These are phyloP conservation scores for Solanum appendiculatum DNA, from an alignment of 257 asterid species.

Conservation along the genomic window DNA sequence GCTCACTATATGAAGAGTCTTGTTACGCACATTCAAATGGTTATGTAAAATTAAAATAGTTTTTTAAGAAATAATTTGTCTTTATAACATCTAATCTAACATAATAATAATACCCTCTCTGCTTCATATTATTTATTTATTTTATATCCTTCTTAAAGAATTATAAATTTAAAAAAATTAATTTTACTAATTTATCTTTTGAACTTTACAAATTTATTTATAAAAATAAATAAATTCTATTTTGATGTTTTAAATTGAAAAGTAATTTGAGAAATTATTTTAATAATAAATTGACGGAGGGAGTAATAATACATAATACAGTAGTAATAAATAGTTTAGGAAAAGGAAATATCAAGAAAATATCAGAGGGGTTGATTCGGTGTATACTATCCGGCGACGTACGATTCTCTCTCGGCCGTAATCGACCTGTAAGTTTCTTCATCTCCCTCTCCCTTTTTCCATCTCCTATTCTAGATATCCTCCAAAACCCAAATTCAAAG, in stretches of 20 bases:
- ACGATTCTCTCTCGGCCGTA: neutral
- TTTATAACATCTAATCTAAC: neutral
- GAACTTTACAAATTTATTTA: neutral
- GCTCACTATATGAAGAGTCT: neutral
- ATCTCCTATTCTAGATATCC: neutral
- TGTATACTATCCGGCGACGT: neutral
- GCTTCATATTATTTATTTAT: neutral
- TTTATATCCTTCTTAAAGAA: too few species aligned
- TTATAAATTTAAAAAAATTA: too few species aligned
- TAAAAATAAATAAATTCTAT: too few species aligned
- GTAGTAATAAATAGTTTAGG: neutral
- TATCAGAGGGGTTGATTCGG: neutral
- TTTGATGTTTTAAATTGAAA: too few species aligned
- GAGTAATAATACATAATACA: too few species aligned
- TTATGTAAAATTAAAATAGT: too few species aligned
- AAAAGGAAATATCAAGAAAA: neutral
- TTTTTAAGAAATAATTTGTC: neutral
- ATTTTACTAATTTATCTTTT: too few species aligned
- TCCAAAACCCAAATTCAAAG: neutral
- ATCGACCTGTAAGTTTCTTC: neutral
- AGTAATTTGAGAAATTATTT: neutral
- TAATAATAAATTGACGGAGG: neutral
- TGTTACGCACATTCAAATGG: neutral
- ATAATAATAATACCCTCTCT: too few species aligned
- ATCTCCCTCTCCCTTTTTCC: neutral